phyloP scores from a whole-genome alignment of 2,329 filamentous ascomycete species.

The Pezicula carpinea region DNA sequence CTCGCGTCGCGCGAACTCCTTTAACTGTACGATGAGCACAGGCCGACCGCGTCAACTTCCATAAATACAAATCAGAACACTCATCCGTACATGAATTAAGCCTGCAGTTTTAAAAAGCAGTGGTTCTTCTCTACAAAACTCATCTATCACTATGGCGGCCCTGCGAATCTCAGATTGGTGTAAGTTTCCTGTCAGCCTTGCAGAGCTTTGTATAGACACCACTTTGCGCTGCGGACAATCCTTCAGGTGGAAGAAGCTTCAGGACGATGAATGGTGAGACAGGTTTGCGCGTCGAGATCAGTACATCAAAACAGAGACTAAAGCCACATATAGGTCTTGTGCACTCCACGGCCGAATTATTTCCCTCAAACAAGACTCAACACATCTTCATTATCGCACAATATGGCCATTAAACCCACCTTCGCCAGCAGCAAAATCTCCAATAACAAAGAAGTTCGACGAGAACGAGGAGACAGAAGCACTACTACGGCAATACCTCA shows the following conservation, averaged over 20 bases:
- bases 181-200: conserved; percentile 75
- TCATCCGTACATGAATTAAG: too few species aligned
- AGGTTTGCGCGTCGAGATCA: not conserved
- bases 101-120: too few species aligned
- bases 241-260: conserved; percentile 87
- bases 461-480: conserved; percentile 65
- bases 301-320: conserved; percentile 12
- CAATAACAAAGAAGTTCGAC: conserved; percentile 31
- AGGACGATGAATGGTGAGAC: conserved; percentile 73
- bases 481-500: conserved; percentile 81
- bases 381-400: conserved; percentile 74
- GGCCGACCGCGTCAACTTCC: not conserved
- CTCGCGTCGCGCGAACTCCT: too few species aligned
- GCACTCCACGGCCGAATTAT: conserved; percentile 81
- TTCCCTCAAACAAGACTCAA: conserved; percentile 76
- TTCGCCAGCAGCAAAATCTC: conserved; percentile 31
- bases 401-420: conserved; percentile 50
- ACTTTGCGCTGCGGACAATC: conserved; percentile 93
- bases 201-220: conserved; percentile 90
- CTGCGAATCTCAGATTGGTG: conserved; percentile 70
- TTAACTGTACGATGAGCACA: too few species aligned
- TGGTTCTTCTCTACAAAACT: too few species aligned
- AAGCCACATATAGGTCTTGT: conserved; percentile 56
- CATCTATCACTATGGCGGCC: conserved; percentile 18
- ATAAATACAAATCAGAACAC: not conserved